Evolutionary conservation across 768 basidiomycete genomes (phyloP).

Genomic region (Collybiopsis confluens): DNA sequence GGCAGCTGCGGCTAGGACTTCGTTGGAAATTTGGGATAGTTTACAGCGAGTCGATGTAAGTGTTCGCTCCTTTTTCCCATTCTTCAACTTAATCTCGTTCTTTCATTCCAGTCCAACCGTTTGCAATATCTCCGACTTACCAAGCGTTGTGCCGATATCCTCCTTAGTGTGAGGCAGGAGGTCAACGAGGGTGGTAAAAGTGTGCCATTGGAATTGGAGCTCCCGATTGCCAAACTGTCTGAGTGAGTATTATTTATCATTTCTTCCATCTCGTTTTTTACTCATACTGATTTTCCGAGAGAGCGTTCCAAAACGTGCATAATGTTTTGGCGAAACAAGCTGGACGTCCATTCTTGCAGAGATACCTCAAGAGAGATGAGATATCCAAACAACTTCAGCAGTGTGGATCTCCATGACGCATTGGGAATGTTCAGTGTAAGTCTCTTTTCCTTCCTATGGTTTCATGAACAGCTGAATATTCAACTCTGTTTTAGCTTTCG

Average conservation of each 20-base stretch:
- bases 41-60: slow-evolving; percentile 54
- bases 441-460: no score
- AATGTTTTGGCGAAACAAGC: slow-evolving; percentile 55
- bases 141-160: slow-evolving; percentile 65
- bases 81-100: no score
- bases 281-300: no score
- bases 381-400: slow-evolving; percentile 46
- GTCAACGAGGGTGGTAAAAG: slow-evolving; percentile 52
- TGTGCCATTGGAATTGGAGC: slow-evolving; percentile 43
- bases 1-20: slow-evolving; percentile 35
- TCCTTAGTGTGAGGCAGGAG: slow-evolving; percentile 59
- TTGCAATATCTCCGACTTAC: slow-evolving; percentile 66
- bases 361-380: slow-evolving; percentile 76
- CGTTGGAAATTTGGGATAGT: slow-evolving; percentile 55
- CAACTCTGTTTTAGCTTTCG: no score
- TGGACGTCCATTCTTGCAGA: slow-evolving; percentile 69
- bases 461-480: no score
- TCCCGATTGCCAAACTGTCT: slow-evolving; percentile 47
- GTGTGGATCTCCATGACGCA: slow-evolving; percentile 50
- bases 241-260: no score
- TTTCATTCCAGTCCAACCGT: slow-evolving; percentile 51
- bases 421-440: slow-evolving; percentile 46
- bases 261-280: no score
- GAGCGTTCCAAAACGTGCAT: slow-evolving; percentile 41
- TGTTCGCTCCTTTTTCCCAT: slow-evolving; percentile 7